Percentiles rank a stretch among this genome's conserved stretches.
These are phyloP conservation scores for Russula ochroleuca DNA, from an alignment of 768 basidiomycete genomes.

Conservation along the genomic window DNA sequence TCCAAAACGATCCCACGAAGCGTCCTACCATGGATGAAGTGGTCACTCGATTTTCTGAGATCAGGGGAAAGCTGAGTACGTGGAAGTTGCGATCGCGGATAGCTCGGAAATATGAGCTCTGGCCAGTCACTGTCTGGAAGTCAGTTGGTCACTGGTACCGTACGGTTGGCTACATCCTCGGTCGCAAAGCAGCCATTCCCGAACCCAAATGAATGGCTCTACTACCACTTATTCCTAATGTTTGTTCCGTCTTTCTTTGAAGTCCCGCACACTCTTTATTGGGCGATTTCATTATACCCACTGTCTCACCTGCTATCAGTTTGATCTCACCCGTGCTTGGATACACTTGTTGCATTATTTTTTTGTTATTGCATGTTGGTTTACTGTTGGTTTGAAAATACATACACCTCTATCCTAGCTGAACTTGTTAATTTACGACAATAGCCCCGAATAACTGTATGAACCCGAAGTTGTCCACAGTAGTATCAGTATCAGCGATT, in stretches of 20 bases:
- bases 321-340: neutral
- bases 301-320: neutral
- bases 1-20: slow-evolving; percentile 35
- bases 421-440: neutral
- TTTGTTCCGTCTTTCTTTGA: neutral
- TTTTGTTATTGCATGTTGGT: neutral
- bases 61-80: neutral
- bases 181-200: slow-evolving; percentile 15
- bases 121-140: slow-evolving; percentile 14
- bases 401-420: no score
- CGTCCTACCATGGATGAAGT: slow-evolving; percentile 32
- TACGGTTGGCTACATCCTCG: slow-evolving; percentile 6
- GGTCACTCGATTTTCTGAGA: slow-evolving; percentile 1
- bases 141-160: slow-evolving; percentile 8
- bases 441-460: no score
- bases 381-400: neutral
- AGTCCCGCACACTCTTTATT: neutral
- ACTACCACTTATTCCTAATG: neutral
- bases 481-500: no score
- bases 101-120: slow-evolving; percentile 6
- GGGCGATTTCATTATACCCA: neutral
- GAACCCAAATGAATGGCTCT: slow-evolving; percentile 7
- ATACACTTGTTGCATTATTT: neutral
- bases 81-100: slow-evolving; percentile 25
- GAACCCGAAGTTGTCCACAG: no score